A percentile compares a stretch with the other conserved stretches of the same genome.
These are phyloP conservation scores for Kwoniella dendrophila DNA, from an alignment of 768 basidiomycete genomes.

Conservation along the genomic window DNA sequence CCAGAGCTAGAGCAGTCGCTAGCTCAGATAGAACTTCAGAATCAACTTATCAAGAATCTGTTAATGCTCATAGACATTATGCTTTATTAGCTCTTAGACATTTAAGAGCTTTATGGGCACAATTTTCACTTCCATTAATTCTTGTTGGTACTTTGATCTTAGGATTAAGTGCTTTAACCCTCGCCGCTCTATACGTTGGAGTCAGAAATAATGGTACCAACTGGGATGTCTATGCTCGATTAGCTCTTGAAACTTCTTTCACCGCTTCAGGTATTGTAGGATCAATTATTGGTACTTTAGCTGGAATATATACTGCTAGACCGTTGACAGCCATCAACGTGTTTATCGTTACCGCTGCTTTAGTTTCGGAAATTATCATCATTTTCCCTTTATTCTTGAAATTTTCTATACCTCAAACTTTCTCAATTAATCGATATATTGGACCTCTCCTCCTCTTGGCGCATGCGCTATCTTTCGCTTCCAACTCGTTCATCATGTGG, in stretches of 20 bases:
- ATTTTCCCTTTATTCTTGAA: slow-evolving; percentile 26
- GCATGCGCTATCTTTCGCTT: slow-evolving; percentile 76
- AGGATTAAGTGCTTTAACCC: slow-evolving; percentile 62
- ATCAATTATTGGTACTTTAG: slow-evolving; percentile 59
- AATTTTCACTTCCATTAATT: slow-evolving; percentile 83
- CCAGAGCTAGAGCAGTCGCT: slow-evolving; percentile 35
- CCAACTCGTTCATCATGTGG: slow-evolving; percentile 98
- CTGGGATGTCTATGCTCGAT: slow-evolving; percentile 55
- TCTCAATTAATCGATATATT: slow-evolving; percentile 35
- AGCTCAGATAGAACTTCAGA: slow-evolving; percentile 11
- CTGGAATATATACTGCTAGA: slow-evolving; percentile 31
- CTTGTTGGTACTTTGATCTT: slow-evolving; percentile 69
- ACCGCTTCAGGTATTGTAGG: slow-evolving; percentile 62
- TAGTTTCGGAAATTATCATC: slow-evolving; percentile 41
- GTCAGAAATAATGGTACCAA: slow-evolving; percentile 57
- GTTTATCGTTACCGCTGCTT: slow-evolving; percentile 44
- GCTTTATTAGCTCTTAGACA: slow-evolving; percentile 66
- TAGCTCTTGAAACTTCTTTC: slow-evolving; percentile 61
- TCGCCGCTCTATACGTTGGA: slow-evolving; percentile 64
- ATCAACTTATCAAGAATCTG: slow-evolving; percentile 21
- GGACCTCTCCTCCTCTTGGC: slow-evolving; percentile 58
- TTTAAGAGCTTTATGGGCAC: slow-evolving; percentile 90
- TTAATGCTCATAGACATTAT: slow-evolving; percentile 59
- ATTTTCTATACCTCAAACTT: slow-evolving; percentile 12
- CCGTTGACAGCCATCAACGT: slow-evolving; percentile 36